Percentiles rank a stretch among this genome's conserved stretches.
phyloP scores from a whole-genome alignment of 495 filamentous ascomycete species.

The Neurospora sp. region DNA sequence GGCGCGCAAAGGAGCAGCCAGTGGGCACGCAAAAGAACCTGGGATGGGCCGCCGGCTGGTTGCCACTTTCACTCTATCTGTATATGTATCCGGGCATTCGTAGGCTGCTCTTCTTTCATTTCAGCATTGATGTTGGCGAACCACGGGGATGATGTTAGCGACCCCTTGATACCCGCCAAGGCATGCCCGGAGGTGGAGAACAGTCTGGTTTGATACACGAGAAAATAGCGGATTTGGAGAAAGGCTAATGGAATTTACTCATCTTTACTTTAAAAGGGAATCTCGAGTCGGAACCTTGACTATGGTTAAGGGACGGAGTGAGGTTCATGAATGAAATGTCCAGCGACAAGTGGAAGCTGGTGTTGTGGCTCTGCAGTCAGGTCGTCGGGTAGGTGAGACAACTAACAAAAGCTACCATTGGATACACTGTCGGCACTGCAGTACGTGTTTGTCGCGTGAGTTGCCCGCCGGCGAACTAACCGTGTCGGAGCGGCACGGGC shows the following conservation, averaged over 20 bases:
- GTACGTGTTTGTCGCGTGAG: not conserved
- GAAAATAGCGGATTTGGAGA: not conserved
- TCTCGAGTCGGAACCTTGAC: not conserved
- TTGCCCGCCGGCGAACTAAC: not conserved
- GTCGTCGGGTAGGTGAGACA: not conserved
- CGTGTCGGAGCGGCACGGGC: not conserved
- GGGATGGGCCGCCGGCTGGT: not conserved
- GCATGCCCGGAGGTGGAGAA: not conserved
- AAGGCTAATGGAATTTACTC: not conserved
- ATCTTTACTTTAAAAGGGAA: not conserved
- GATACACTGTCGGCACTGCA: not conserved
- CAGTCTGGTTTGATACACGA: not conserved
- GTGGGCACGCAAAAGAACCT: not conserved
- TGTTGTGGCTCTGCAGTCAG: not conserved
- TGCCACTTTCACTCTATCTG: not conserved
- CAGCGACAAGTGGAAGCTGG: not conserved
- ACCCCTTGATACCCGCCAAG: not conserved
- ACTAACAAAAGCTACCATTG: not conserved
- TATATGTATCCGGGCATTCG: not conserved
- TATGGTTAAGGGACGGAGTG: not conserved
- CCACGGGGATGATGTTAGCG: not conserved
- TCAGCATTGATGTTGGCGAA: not conserved
- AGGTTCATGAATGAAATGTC: not conserved
- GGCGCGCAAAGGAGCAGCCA: not conserved
- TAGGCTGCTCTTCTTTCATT: not conserved